Evolutionary conservation across 1,284 basidiomycete species (phyloP), one percentile per base, ranked within the genome.

Genomic region (Sanghuangporus baumii): DNA sequence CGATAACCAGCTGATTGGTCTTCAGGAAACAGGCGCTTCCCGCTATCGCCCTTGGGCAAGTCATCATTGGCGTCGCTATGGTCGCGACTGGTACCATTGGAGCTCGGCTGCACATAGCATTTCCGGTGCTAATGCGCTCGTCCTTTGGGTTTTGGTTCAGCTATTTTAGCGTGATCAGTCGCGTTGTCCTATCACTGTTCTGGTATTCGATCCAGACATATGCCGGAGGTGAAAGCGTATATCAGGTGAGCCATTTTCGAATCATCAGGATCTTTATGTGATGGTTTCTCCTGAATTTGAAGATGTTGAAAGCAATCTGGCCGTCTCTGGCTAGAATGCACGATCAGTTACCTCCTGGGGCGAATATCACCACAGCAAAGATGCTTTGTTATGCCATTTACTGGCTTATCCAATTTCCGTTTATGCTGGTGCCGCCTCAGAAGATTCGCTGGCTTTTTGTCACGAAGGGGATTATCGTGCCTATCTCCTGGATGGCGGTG

Each of bases 61-160:
- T 78, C 60, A 80, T 86, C 59, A 86, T 88, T 63, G 77, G 82
- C 7, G 67, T 79, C 5, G 78, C 83, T 7, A 81, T 87, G 74
- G 79, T 85, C 1, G 72, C 86, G 43, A 92, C 90, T 70, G 89
- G 88, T 59, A 86, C 86, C 36, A 80, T 87, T 59, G 89, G 90
- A 14, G 88, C 89, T 8, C 80, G 85, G 16, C 79, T 91, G 56
- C 85, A 85, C 66, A 75, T 86, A 31, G 80, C 83, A 0, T 93
- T 92, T 70, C 86, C 89, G 0, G 82, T 93, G 43, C 78, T 91
- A 7, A 86, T 87, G 65, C 80, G 91, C 5, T 87, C 88, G 0
- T 88, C 87, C 0, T 93, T 89, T 70, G 91, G 91, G 0, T 91
- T 91, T 75, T 91, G 87, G 80, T 81, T 92, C 68, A 86, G 85